These are phyloP conservation scores for Suhomyces pyralidae DNA, from an alignment of 805 yeast genomes.

Conservation along the genomic window DNA sequence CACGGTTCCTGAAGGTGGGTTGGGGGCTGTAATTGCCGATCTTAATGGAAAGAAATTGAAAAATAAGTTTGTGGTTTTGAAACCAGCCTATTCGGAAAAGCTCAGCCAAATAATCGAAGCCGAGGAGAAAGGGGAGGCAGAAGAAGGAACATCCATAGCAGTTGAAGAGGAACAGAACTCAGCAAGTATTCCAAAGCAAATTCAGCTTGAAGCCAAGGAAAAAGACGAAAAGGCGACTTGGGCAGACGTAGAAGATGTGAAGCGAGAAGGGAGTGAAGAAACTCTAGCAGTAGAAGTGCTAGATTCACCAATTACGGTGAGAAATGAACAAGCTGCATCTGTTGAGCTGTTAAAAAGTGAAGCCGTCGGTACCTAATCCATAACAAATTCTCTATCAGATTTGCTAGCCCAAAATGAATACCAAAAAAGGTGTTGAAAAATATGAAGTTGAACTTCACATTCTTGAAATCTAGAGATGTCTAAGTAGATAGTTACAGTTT, in stretches of 20 bases:
- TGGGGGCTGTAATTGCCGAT: conserved; percentile 41
- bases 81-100: conserved; percentile 2
- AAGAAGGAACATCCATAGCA: neutral
- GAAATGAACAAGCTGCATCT: neutral
- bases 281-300: neutral
- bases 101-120: neutral
- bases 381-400: neutral
- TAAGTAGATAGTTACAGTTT: neutral
- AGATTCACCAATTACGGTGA: too few relatives aligned
- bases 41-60: conserved; percentile 36
- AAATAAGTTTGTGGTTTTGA: conserved; percentile 15
- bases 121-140: neutral
- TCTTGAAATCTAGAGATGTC: too few relatives aligned
- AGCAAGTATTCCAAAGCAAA: neutral
- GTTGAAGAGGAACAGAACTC: neutral
- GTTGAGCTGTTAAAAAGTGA: neutral
- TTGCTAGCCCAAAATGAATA: neutral
- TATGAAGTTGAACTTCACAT: too few relatives aligned
- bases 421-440: too few relatives aligned
- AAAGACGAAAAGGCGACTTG: neutral
- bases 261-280: neutral
- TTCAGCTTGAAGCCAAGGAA: neutral
- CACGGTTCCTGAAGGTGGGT: conserved; percentile 32
- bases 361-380: neutral
- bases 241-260: neutral